These are phyloP conservation scores for Russula vinacea DNA, from an alignment of 768 basidiomycete species.

Conservation along the genomic window DNA sequence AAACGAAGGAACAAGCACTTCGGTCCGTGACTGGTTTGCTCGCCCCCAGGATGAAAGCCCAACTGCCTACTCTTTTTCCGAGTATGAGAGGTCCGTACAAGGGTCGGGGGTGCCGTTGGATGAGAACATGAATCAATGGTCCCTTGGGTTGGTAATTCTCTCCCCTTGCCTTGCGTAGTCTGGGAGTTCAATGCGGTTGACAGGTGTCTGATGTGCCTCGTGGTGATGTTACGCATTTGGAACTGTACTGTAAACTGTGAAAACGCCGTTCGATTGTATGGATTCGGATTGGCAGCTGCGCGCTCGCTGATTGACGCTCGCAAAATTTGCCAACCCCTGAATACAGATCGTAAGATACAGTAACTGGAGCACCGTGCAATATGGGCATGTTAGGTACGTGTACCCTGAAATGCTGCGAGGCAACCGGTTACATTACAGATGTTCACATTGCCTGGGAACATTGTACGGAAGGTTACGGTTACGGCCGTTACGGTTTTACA, in stretches of 20 bases:
- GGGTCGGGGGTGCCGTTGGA: neutral
- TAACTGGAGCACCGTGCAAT: no score
- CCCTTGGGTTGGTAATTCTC: neutral
- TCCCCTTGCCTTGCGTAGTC: neutral
- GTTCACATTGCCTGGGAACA: no score
- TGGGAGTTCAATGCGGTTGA: neutral
- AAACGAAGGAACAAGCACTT: neutral
- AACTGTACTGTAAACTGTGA: neutral
- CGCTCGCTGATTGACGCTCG: neutral
- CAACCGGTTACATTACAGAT: no score
- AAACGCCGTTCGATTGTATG: neutral
- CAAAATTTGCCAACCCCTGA: neutral
- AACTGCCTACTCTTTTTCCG: neutral
- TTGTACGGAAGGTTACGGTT: no score
- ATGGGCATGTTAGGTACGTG: no score
- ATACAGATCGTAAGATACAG: neutral
- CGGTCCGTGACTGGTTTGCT: neutral
- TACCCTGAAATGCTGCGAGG: no score
- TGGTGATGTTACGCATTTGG: neutral
- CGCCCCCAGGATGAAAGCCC: neutral
- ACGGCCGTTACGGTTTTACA: no score
- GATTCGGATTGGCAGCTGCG: neutral
- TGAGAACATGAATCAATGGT: neutral
- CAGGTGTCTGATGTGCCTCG: neutral
- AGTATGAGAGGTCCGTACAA: neutral